Percentiles rank a stretch among this genome's conserved stretches.
Evolutionary conservation across 2,329 filamentous ascomycete species (phyloP).

Genomic region (Alternaria alternata): DNA sequence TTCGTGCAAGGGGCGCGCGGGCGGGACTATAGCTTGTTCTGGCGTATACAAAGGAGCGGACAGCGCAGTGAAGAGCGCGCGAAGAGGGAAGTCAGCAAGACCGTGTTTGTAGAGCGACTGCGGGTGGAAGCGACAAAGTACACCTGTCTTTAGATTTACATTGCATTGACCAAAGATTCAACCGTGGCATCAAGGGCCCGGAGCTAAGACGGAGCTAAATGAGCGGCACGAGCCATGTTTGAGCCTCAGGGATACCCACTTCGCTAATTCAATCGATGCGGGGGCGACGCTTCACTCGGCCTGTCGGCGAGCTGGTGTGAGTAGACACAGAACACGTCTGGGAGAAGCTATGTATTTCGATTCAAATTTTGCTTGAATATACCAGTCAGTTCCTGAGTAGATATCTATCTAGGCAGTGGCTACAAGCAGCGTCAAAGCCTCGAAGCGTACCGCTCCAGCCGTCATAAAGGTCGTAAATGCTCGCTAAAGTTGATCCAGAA

Average conservation of each 20-base stretch:
- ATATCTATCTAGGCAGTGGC: neutral
- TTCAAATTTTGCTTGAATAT: neutral
- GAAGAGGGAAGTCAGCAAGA: neutral
- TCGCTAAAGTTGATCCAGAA: conserved; percentile 4
- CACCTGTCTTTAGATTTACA: conserved; percentile 11
- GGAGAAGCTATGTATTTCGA: neutral
- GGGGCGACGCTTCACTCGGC: conserved; percentile 2
- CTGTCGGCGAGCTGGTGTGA: neutral
- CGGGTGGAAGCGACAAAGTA: conserved; percentile 6
- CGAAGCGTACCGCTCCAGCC: conserved; percentile 4
- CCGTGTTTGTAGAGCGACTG: neutral
- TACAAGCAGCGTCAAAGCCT: neutral
- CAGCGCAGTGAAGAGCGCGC: neutral
- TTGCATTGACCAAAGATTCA: conserved; percentile 22
- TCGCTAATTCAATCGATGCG: neutral
- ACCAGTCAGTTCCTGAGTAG: neutral
- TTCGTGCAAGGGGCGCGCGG: conserved; percentile 1
- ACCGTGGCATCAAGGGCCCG: conserved; percentile 44
- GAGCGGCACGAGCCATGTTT: conserved; percentile 13
- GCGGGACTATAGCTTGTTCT: neutral
- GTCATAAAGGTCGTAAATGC: conserved; percentile 5
- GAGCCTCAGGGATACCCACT: conserved; percentile 19
- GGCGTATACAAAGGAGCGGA: conserved; percentile 1
- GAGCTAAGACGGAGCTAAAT: conserved; percentile 39
- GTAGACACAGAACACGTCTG: neutral